phyloP scores from a whole-genome alignment of 768 basidiomycete species.

The Grammothele lineata region DNA sequence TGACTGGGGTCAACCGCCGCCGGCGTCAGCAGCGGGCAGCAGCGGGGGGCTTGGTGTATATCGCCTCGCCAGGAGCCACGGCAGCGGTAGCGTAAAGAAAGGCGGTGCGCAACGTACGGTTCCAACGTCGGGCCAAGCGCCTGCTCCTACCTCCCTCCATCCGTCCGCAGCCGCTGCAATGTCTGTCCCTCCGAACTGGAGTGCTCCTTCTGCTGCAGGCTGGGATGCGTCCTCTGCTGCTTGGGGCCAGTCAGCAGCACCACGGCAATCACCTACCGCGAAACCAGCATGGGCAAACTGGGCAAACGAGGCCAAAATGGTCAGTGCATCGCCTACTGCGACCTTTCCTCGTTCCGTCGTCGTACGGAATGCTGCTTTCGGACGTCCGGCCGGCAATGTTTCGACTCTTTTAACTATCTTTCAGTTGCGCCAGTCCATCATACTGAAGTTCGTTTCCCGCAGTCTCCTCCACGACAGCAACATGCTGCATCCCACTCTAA shows the following conservation, averaged over 20 bases:
- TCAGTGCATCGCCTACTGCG: constrained; percentile 8
- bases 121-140: constrained; percentile 2
- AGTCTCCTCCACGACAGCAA: constrained; percentile 8
- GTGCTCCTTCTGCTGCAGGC: constrained; percentile 5
- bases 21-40: no score
- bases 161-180: constrained; percentile 8
- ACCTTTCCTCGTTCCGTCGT: no score
- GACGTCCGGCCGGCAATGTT: constrained; percentile 18
- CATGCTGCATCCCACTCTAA: no score
- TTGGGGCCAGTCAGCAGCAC: constrained; percentile 1
- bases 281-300: constrained; percentile 17
- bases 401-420: constrained; percentile 14
- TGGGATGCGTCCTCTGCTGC: not conserved
- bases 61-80: not conserved
- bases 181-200: constrained; percentile 7
- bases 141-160: constrained; percentile 11
- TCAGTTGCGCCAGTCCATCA: constrained; percentile 14
- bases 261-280: constrained; percentile 4
- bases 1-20: no score
- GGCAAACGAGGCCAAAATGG: constrained; percentile 16
- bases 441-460: constrained; percentile 16
- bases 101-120: constrained; percentile 8
- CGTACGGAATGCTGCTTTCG: no score
- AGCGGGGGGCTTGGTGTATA: not conserved
- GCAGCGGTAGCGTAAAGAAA: constrained; percentile 1